These are phyloP conservation scores for Pedinophyceae sp. DNA, from an alignment of 139 green algal genomes.

Conservation along the genomic window DNA sequence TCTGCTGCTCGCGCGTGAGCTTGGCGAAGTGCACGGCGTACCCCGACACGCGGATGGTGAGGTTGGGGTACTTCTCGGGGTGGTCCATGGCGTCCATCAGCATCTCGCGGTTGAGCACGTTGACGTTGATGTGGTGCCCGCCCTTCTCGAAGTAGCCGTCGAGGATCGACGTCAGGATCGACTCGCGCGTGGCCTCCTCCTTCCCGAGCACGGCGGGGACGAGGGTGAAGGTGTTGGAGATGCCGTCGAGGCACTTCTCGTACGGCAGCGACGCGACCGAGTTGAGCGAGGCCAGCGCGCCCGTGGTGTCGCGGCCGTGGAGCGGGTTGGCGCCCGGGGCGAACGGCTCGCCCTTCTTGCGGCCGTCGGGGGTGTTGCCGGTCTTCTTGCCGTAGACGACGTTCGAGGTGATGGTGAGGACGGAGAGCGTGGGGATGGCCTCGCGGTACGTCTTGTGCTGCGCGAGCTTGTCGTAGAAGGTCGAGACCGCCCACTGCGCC, in stretches of 20 bases:
- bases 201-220: conserved; percentile 31
- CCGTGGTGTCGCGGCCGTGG: conserved; percentile 40
- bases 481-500: conserved; percentile 26
- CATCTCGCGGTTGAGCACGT: conserved; percentile 44
- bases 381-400: conserved; percentile 45
- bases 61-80: conserved; percentile 54
- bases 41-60: conserved; percentile 55
- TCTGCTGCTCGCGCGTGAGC: conserved; percentile 53
- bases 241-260: conserved; percentile 38
- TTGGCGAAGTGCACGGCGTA: conserved; percentile 59
- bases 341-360: conserved; percentile 44
- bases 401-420: conserved; percentile 67
- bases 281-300: conserved; percentile 47
- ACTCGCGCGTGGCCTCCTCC: conserved; percentile 5
- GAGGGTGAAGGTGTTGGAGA: conserved; percentile 59
- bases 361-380: conserved; percentile 48
- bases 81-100: conserved; percentile 55
- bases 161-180: conserved; percentile 43
- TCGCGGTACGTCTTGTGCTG: conserved; percentile 44
- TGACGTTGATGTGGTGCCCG: conserved; percentile 60
- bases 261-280: conserved; percentile 31
- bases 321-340: conserved; percentile 44
- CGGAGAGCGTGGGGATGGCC: conserved; percentile 40
- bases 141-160: conserved; percentile 51
- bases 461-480: conserved; percentile 33